These are phyloP conservation scores for Neurospora crassa DNA, from an alignment of 2,329 filamentous ascomycete species.

Conservation along the genomic window DNA sequence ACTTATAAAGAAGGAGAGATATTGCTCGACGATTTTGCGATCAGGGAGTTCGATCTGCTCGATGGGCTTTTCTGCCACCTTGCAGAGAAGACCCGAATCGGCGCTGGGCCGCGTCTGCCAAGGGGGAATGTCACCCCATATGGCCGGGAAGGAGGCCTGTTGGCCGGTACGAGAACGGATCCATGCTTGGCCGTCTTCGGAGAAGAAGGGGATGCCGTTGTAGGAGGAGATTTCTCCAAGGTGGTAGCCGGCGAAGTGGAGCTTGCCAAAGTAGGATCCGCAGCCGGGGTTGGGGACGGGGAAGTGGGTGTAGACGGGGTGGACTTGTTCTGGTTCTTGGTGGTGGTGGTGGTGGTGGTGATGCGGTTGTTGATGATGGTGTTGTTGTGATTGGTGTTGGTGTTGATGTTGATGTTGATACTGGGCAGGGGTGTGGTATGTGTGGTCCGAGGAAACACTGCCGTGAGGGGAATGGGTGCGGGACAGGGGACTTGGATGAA, in stretches of 20 bases:
- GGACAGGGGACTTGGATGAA: neutral
- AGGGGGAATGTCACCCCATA: conserved; percentile 8
- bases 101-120: neutral
- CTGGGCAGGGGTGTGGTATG: neutral
- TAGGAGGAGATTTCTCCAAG: conserved; percentile 36
- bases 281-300: conserved; percentile 1
- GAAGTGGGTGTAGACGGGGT: neutral
- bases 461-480: neutral
- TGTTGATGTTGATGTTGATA: neutral
- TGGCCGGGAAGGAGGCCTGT: conserved; percentile 21
- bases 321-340: neutral
- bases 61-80: neutral
- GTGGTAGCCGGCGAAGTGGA: conserved; percentile 38
- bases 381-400: neutral
- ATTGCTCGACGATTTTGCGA: conserved; percentile 18
- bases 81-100: neutral
- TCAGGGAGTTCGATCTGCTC: conserved; percentile 25
- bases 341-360: neutral
- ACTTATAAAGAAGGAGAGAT: conserved; percentile 22
- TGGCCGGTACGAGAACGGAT: conserved; percentile 36
- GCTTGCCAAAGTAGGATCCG: conserved; percentile 22
- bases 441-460: neutral
- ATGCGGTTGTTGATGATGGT: neutral
- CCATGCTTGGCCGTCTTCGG: conserved; percentile 36
- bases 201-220: conserved; percentile 40